Evolutionary conservation across 2,329 filamentous ascomycete genomes (phyloP), one percentile per base, ranked within the genome.

Genomic region (Mycogone perniciosa): DNA sequence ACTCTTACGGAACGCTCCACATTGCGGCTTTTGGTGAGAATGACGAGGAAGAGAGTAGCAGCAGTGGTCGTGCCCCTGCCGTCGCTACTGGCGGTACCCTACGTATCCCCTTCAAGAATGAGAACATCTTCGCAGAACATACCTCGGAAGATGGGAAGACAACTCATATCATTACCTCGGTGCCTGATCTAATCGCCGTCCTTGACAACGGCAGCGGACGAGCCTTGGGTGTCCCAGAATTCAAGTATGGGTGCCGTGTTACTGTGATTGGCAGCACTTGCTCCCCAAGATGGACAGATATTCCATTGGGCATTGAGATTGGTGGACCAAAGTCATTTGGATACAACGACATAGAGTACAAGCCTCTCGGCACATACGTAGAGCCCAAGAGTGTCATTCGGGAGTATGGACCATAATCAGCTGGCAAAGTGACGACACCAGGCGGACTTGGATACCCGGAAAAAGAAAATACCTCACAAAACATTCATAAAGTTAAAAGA

Each of bases 71-170:
- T 46, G 38, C 38, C 13, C 11, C 38, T 7, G 11, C 38, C 7
- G 38, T 41, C 13, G 38, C 38, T n/a, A 20, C 13, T 7, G 38
- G 38, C 7, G 38, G 38, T 20, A 41, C 26, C 7, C 60, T 79
- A 46, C 73, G 68, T 48, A 76, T 80, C 34, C 76, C 77, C 0
- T 80, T 80, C 67, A 79, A 79, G 64, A 80, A 81, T 58, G 77
- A 80, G 56, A 80, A 79, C 56, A 74, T 79, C 35, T 72, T 72
- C 41, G 76, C 72, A 0, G 41, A 55, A 26, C 56, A 58, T 11
- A 55, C 54, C 3, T 54, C 41, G 4, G 55, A 52, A 1, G 51
- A 50, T n/a, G 60, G 58, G 1, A 52, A 53, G 8, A 56, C 30
- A 2, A 34, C 53, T 27, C 44, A 60, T 50, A 59, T 67, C 6